Evolutionary conservation across 148 eudicot species (phyloP).

Genomic region (Camellia granthamiana): DNA sequence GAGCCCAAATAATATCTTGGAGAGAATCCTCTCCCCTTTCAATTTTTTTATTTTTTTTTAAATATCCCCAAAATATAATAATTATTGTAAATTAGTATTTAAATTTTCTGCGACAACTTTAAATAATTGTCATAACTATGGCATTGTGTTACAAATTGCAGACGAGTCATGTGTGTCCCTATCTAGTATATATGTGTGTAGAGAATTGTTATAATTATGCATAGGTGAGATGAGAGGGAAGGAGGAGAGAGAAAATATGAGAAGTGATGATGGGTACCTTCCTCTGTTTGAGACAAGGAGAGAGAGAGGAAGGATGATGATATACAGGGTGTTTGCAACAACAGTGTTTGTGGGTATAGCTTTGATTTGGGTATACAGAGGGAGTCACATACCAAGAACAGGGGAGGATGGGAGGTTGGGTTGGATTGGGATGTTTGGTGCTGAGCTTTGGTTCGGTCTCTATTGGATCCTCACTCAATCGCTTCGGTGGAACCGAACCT

Average conservation of each 20-base stretch:
- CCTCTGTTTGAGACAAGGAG: constrained; percentile 44
- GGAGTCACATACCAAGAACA: constrained; percentile 17
- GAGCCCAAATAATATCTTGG: too few relatives aligned
- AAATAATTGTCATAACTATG: too few relatives aligned
- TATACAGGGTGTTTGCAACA: constrained; percentile 43
- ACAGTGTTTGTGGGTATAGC: constrained; percentile 39
- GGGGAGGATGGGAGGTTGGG: constrained; percentile 29
- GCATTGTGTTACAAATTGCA: too few relatives aligned
- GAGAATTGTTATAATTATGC: background rate
- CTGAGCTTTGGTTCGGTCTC: constrained; percentile 68
- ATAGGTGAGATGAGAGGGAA: background rate
- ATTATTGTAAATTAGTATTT: too few relatives aligned
- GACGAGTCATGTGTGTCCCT: too few relatives aligned
- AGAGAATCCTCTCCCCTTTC: too few relatives aligned
- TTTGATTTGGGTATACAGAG: constrained; percentile 55
- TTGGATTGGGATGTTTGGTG: constrained; percentile 51
- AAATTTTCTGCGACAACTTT: too few relatives aligned
- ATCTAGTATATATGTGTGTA: background rate
- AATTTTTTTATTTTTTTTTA: too few relatives aligned
- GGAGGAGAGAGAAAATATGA: constrained; percentile 13
- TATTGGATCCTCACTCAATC: constrained; percentile 75
- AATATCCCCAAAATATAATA: too few relatives aligned
- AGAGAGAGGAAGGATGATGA: constrained; percentile 30
- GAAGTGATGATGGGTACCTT: constrained; percentile 20
- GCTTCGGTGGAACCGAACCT: constrained; percentile 47